A percentile compares a stretch with the other conserved stretches of the same genome.
phyloP scores from a whole-genome alignment of 23 red algal species.

The Agarophyton chilense region DNA sequence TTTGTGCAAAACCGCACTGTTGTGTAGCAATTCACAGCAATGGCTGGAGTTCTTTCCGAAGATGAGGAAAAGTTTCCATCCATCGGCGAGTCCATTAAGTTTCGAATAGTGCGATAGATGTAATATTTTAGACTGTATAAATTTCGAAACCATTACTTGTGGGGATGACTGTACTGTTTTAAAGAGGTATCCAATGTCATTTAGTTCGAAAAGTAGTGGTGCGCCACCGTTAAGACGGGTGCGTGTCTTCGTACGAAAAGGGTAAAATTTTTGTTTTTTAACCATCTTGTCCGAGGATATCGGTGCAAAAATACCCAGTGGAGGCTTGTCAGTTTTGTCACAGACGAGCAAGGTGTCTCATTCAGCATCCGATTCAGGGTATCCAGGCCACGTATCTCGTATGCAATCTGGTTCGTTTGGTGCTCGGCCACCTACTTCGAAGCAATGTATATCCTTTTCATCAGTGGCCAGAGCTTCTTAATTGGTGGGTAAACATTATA shows the following conservation, averaged over 20 bases:
- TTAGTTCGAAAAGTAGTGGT: background rate
- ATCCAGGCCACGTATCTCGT: too few relatives aligned
- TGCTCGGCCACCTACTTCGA: too few relatives aligned
- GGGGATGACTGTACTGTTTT: background rate
- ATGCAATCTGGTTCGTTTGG: background rate
- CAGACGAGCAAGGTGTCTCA: too few relatives aligned
- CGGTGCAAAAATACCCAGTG: too few relatives aligned
- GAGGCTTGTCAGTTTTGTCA: too few relatives aligned
- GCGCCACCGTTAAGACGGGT: background rate
- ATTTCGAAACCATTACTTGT: background rate
- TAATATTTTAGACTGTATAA: background rate
- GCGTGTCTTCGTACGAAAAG: background rate
- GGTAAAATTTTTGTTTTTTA: background rate
- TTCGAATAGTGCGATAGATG: background rate
- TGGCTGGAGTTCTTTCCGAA: background rate
- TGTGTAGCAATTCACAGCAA: background rate
- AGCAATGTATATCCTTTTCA: too few relatives aligned
- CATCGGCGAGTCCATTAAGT: too few relatives aligned
- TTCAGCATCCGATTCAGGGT: background rate
- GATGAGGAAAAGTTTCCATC: too few relatives aligned
- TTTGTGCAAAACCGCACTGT: background rate
- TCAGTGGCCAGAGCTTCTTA: too few relatives aligned
- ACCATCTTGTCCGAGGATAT: too few relatives aligned
- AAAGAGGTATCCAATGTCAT: background rate
- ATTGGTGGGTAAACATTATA: too few relatives aligned